phyloP scores from a whole-genome alignment of 257 asterid genomes.

The Hygrophila difformis region DNA sequence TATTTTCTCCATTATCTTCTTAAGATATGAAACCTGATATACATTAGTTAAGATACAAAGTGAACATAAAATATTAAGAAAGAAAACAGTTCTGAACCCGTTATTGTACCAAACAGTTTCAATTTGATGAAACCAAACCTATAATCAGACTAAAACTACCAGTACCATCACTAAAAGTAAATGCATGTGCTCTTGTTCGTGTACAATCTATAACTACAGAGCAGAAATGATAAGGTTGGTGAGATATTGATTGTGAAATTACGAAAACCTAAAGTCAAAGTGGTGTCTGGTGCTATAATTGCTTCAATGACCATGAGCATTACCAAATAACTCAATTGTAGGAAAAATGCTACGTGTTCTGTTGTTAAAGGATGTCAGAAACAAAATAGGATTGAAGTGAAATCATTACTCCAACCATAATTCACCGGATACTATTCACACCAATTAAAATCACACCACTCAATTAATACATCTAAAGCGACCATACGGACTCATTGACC shows the following conservation, averaged over 20 bases:
- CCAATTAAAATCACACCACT: conserved; percentile 10
- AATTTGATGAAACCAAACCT: background rate
- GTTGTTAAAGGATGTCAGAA: too few species aligned
- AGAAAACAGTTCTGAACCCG: too few species aligned
- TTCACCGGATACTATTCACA: background rate
- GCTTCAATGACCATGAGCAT: background rate
- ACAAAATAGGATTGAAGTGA: too few species aligned
- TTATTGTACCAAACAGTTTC: background rate
- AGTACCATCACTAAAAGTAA: background rate
- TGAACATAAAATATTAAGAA: background rate
- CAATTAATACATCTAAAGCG: too few species aligned
- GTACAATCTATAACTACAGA: too few species aligned
- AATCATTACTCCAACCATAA: background rate
- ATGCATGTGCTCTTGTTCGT: too few species aligned
- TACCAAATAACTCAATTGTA: too few species aligned
- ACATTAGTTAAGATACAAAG: conserved; percentile 3
- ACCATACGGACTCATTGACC: background rate
- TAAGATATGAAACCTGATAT: conserved; percentile 9
- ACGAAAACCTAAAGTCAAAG: background rate
- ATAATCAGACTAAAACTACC: background rate
- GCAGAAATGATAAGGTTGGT: too few species aligned
- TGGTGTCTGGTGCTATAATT: background rate
- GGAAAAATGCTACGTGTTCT: too few species aligned
- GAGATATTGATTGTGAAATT: background rate
- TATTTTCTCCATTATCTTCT: conserved; percentile 20